Evolutionary conservation across 164 flowering plant genomes (phyloP), one percentile per base, ranked within the genome.

Genomic region (Vitis riparia): DNA sequence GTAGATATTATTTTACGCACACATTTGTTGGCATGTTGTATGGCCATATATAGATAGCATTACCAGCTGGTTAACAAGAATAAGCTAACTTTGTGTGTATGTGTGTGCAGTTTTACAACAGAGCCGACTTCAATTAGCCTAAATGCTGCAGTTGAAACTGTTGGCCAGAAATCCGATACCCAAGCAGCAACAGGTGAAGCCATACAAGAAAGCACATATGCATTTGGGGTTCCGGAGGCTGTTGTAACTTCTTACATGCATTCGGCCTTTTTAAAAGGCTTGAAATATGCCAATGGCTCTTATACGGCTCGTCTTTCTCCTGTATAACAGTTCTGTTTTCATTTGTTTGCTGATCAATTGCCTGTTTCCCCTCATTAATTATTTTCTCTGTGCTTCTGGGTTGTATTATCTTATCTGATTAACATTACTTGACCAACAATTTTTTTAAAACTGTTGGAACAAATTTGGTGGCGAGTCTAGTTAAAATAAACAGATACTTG

Each of bases 61-160:
- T 23, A 23, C 27, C 27, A 23, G 27, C 27, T 23, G 27, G 27
- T 0, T 23, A 23, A 23, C 27, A 23, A 23, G 27, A 23, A 23
- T 66, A 57, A 32, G 51, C 3, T 58, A 8, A 17, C 57, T 67
- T 63, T 60, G 68, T 75, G 57, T 51, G 37, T 71, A 60, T 49
- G n/a, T 58, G 61, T 12, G 11, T 68, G n/a, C 93, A 95, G 99
- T 78, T 89, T 96, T 79, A 65, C 65, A n/a, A 79, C 87, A 3
- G 93, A 92, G 50, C 82, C 88, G 0, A 66, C 78, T 59, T 87
- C 98, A 37, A 67, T 67, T 32, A 93, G 97, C 27, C 79, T 96
- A 81, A 96, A 96, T 75, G 86, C 78, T 82, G 95, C 92, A 69
- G 81, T 93, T 62, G 88, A 71, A 62, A 70, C 78, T 3, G 59